phyloP scores from a whole-genome alignment of 78 protist genomes.

The Cyanophora paradoxa region DNA sequence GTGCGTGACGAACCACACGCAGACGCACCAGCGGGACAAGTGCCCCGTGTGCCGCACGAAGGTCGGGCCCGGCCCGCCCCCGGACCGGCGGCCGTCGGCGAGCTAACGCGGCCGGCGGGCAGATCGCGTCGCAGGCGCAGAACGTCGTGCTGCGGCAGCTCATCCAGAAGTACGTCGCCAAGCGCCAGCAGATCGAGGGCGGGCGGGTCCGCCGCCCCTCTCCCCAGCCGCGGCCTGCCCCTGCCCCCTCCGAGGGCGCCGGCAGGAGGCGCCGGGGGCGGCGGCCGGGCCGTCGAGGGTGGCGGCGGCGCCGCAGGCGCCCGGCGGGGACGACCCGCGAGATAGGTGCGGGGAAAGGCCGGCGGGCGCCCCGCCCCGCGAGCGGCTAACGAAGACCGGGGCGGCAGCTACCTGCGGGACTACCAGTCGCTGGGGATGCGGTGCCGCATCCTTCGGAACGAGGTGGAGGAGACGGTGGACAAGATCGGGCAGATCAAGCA shows the following conservation, averaged over 20 bases:
- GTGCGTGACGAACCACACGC: neutral
- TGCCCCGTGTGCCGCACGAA: constrained; percentile 17
- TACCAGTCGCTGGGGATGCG: neutral
- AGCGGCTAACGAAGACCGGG: neutral
- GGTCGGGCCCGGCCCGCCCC: too few relatives aligned
- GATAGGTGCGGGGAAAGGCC: too few relatives aligned
- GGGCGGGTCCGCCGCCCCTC: neutral
- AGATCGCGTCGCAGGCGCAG: neutral
- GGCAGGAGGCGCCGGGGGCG: neutral
- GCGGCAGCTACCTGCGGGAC: neutral
- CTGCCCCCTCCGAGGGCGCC: neutral
- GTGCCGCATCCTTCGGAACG: neutral
- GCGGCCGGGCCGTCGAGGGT: neutral
- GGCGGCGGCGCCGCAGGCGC: neutral
- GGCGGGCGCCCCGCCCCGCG: too few relatives aligned
- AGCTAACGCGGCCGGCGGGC: too few relatives aligned
- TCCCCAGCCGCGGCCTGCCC: neutral
- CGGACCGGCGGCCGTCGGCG: too few relatives aligned
- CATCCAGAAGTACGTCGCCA: neutral
- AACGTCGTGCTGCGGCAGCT: constrained; percentile 1
- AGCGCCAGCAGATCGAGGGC: neutral
- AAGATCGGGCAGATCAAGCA: too few relatives aligned
- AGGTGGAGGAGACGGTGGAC: neutral
- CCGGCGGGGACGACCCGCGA: neutral
- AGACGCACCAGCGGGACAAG: constrained; percentile 23